Evolutionary conservation across 2,329 filamentous ascomycete genomes (phyloP).

Genomic region (Neonectria neomacrospora): DNA sequence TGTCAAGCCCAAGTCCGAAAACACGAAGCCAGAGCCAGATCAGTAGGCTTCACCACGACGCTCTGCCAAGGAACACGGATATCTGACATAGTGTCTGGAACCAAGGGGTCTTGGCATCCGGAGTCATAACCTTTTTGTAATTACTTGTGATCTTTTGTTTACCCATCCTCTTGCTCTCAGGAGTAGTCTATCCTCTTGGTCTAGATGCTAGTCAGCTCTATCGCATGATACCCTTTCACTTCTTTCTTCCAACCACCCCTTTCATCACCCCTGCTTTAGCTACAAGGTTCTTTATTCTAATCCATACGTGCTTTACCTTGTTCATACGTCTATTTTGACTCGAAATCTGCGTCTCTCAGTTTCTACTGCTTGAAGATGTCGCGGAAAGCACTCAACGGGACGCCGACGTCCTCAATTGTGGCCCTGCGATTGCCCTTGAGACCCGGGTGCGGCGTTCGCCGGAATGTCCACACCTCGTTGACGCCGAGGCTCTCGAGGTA

Average conservation of each 20-base stretch:
- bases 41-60: not conserved
- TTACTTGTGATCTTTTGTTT: constrained; percentile 25
- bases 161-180: constrained; percentile 11
- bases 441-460: constrained; percentile 50
- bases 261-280: not conserved
- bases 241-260: constrained; percentile 3
- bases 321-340: not conserved
- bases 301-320: constrained; percentile 1
- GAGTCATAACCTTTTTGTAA: constrained; percentile 26
- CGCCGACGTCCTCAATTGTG: constrained; percentile 55
- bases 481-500: constrained; percentile 77
- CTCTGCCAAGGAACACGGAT: constrained; percentile 15
- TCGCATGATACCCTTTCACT: constrained; percentile 42
- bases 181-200: constrained; percentile 21
- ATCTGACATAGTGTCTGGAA: constrained; percentile 22
- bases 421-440: constrained; percentile 47
- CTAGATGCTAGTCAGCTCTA: constrained; percentile 30
- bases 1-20: constrained; percentile 6
- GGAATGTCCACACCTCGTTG: constrained; percentile 68
- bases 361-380: constrained; percentile 39
- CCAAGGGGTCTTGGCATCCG: constrained; percentile 1
- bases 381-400: constrained; percentile 56
- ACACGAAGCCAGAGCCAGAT: constrained; percentile 13
- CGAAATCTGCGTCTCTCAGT: constrained; percentile 3
- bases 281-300: not conserved